These are phyloP conservation scores for Crepidotus variabilis DNA, from an alignment of 768 basidiomycete species.

Conservation along the genomic window DNA sequence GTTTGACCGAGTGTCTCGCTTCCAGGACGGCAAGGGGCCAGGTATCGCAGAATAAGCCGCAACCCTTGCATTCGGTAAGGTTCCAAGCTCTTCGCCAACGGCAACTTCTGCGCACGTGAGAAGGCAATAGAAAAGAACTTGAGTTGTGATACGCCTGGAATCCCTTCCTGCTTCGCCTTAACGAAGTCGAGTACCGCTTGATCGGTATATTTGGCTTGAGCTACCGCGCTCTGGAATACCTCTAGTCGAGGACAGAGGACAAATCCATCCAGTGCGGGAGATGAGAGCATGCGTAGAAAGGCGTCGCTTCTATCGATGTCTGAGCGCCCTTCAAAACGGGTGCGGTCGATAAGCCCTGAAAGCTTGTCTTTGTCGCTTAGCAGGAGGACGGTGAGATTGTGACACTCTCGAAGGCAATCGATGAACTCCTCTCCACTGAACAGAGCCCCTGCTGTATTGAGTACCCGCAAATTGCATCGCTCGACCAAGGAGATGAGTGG, in stretches of 20 bases:
- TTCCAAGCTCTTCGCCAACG: background rate
- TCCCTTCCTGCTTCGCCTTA: background rate
- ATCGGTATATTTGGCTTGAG: background rate
- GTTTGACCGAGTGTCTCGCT: too few species aligned
- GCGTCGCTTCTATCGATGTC: background rate
- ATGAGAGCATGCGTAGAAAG: background rate
- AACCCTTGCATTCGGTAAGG: background rate
- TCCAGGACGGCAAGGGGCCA: too few species aligned
- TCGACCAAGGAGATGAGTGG: background rate
- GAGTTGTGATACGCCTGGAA: background rate
- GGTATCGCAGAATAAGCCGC: background rate
- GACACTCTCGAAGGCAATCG: background rate
- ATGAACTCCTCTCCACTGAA: background rate
- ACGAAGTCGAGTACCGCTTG: background rate
- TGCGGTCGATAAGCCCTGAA: background rate
- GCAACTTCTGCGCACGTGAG: background rate
- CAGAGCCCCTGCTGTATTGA: background rate
- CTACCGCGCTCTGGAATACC: background rate
- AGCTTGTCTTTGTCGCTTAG: background rate
- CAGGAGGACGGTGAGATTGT: background rate
- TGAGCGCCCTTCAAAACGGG: background rate
- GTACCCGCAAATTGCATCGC: background rate
- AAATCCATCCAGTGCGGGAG: background rate
- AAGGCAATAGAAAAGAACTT: background rate
- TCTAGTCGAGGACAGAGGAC: background rate